Base-by-base conservation (phyloP, 2,329 filamentous ascomycete species). In the Aureobasidium leucospermi region DNA sequence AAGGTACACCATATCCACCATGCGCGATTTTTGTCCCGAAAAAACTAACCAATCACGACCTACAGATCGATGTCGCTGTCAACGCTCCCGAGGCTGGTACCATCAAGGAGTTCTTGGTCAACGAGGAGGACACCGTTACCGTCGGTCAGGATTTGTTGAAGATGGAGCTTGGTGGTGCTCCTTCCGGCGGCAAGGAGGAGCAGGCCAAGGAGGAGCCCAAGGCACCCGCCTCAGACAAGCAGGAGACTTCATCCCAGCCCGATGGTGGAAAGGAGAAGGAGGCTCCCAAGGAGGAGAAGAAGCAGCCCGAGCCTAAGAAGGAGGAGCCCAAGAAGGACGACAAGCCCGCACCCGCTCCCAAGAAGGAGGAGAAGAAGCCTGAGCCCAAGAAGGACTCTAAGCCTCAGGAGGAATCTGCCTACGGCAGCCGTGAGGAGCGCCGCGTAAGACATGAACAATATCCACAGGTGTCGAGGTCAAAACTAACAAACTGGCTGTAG, bases 71-170 rank as follows among this genome's bases (percentile, higher is more conserved):
- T 74, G 90, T 99, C 47, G 87, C 93, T 29, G 92, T 99, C 70
- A 97, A 96, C 75, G 92, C 94, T 15, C 90, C 94, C 7, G 87
- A 93, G 68, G 85, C 93, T 42, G 94, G 94, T 66, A 89, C 85
- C 32, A 90, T 99, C 76, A 96, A 90, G 75, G 91, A 97, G 75
- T 85, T 96, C 60, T 81, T 97, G 34, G 94, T 87, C 64, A 90
- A 85, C 63, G 94, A 97, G 75, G 94, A 97, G 71, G 94, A 96
- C 71, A 97, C 92, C 23, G 94, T 99, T 41, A 88, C 84, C 9
- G 94, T 97, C 60, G 94, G 93, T 48, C 94, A 99, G 74, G 92
- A 96, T 63, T 80, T 99, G 45, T 82, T 93, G 64, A 90, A 86
- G 73, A 75, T 99, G 52, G 93, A 97, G 75, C 78, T 86, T n/a